phyloP scores from a whole-genome alignment of 1,284 basidiomycete species.

The Cryptococcus deneoformans region DNA sequence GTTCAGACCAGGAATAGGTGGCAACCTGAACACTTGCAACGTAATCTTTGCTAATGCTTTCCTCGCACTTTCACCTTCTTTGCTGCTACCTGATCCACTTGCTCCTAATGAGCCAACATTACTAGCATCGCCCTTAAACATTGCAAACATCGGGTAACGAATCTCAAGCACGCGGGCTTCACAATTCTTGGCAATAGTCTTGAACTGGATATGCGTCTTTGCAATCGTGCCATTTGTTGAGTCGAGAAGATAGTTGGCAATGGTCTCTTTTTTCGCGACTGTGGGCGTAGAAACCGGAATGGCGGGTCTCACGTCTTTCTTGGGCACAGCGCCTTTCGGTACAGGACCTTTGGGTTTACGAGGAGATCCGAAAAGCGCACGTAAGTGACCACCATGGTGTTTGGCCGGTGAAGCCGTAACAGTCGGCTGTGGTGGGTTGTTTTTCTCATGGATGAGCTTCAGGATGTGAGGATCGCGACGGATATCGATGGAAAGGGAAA shows the following conservation, averaged over 20 bases:
- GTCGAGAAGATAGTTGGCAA: constrained; percentile 75
- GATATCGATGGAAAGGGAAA: constrained; percentile 79
- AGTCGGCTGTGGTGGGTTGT: constrained; percentile 55
- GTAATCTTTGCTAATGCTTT: constrained; percentile 69
- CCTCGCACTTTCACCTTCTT: constrained; percentile 45
- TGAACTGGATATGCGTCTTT: constrained; percentile 78
- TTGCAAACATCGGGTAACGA: constrained; percentile 76
- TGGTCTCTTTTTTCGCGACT: constrained; percentile 51
- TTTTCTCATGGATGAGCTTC: constrained; percentile 55
- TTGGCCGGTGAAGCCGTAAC: constrained; percentile 30
- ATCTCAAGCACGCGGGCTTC: constrained; percentile 80
- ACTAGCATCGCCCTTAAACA: constrained; percentile 40
- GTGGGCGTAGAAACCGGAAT: constrained; percentile 4
- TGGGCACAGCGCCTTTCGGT: background rate
- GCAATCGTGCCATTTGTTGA: constrained; percentile 66
- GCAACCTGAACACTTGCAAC: constrained; percentile 83
- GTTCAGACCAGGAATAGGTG: constrained; percentile 77
- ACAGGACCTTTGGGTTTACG: constrained; percentile 60
- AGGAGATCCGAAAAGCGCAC: constrained; percentile 70
- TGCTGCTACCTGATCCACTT: background rate
- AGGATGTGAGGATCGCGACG: constrained; percentile 76
- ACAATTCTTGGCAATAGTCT: constrained; percentile 74
- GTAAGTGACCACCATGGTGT: constrained; percentile 56
- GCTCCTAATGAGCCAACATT: constrained; percentile 51
- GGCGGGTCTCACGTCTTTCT: background rate